Evolutionary conservation across 2,329 filamentous ascomycete species (phyloP), one percentile per base, ranked within the genome.

Genomic region (Fusarium abutilonis): DNA sequence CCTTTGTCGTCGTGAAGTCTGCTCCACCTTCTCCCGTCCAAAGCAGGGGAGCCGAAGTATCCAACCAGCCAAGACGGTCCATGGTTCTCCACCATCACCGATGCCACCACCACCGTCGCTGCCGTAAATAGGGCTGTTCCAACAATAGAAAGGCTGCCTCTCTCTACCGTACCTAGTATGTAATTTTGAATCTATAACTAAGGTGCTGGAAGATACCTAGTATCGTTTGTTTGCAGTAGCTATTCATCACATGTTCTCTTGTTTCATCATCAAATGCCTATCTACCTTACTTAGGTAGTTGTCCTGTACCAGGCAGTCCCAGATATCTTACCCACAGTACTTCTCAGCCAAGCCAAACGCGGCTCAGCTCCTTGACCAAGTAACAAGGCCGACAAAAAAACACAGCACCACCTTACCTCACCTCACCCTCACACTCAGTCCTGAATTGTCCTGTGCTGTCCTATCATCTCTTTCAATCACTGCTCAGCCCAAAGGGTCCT

Each of bases 61-160:
- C 21, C 21, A 23, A 23, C 21, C 31, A 32, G 11, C 21, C 15
- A 17, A 45, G 31, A 17, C 42, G 35, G 14, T 31, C 32, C 48
- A 29, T 51, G 38, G 19, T 35, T 49, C 41, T 50, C 60, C 60
- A 60, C 52, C 35, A 53, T 41, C 31, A 48, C 56, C 42, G 46
- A 47, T 64, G 31, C 31, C 31, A 44, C 61, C 61, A 65, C 61
- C 52, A 63, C 47, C 62, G 63, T 62, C 57, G 62, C 59, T 49
- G 56, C 52, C 57, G 53, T 60, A 60, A 66, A 65, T 52, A 66
- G 56, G 35, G 44, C 41, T 15, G 46, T 61, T 61, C 61, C 61
- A 64, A 65, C 61, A 65, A 65, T 64, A 64, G 61, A 57, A 60
- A 52, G 61, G 61, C 46, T 64, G 51, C 61, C 56, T 65, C 60